Evolutionary conservation across 306 rosid species (phyloP), one percentile per base, ranked within the genome.

Genomic region (Urtica urens): DNA sequence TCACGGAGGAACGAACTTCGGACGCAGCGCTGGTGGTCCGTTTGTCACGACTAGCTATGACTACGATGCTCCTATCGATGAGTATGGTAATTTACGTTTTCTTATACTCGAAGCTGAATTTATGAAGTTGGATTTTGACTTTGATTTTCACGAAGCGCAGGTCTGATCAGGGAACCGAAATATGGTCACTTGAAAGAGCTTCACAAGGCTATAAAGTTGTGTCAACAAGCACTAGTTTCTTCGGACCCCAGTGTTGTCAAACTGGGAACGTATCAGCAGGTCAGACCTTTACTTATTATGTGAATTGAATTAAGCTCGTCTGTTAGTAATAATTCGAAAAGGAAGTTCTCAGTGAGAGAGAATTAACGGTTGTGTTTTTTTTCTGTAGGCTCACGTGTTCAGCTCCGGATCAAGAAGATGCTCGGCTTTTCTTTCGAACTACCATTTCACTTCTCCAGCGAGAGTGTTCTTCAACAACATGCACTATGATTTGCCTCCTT

Each of bases 1-100:
- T 61, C 95, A 88, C 45, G 97, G 97, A 72, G 97, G 97, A 74
- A 88, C 97, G 45, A 88, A 88, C 67, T 88, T 88, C 14, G 97
- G 97, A 62, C 81, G 97, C 60, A 74, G 93, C 24, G 90, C 97
- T 61, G 97, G 97, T 33, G 97, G 97, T 9, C 97, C 97, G 33
- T 84, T 88, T 78, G 62, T 88, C 26, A 81, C 97, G 44, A 76
- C 96, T 46, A 88, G 93, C 58, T 88, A 88, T 49, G 96, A 88
- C 58, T 88, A 88, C 63, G 93, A 88, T 68, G 95, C 97, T 38
- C 97, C 97, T 52, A 67, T 88, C 55, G 97, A 88, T 66, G 97
- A 88, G 68, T 88, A 81, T 19, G 97, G 97, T 88, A 47, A 49
- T 35, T 13, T 10, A n/a, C n/a, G n/a, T n/a, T n/a, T n/a, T n/a